Conservation (phyloP, 139 green algal genomes). For the Pedinophyceae sp. region DNA sequence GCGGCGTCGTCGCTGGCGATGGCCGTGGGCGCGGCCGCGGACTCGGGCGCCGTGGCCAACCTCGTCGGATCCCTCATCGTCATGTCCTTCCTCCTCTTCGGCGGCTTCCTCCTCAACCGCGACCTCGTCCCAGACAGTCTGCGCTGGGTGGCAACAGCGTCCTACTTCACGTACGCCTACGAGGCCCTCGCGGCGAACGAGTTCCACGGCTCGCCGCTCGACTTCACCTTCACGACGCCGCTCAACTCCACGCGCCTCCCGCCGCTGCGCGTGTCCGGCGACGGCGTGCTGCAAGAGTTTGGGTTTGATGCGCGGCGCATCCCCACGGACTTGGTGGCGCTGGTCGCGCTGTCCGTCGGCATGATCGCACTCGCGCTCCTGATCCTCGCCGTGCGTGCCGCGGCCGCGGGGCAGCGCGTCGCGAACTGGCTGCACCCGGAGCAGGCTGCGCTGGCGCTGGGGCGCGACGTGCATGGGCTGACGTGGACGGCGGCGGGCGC, state of each 20-base stretch:
- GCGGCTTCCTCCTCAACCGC: slow-evolving; percentile 62
- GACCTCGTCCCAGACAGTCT: slow-evolving; percentile 26
- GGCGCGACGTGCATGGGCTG: no score
- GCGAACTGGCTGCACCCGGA: no score
- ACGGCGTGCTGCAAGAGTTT: slow-evolving; percentile 50
- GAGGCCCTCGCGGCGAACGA: slow-evolving; percentile 52
- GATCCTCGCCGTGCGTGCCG: no score
- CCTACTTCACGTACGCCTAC: slow-evolving; percentile 52
- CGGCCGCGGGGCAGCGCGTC: no score
- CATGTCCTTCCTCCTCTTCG: slow-evolving; percentile 48
- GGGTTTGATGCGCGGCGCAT: slow-evolving; percentile 19
- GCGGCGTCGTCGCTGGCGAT: slow-evolving; percentile 31
- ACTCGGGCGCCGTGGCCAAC: slow-evolving; percentile 41
- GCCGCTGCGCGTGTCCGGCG: slow-evolving; percentile 35
- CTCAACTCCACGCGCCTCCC: slow-evolving; percentile 25
- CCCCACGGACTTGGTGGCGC: background rate
- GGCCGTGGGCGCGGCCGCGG: slow-evolving; percentile 36
- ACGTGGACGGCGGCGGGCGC: no score
- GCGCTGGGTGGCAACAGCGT: slow-evolving; percentile 20
- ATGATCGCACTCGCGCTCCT: slow-evolving; percentile 1
- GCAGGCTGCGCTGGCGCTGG: no score
- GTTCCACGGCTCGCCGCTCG: slow-evolving; percentile 37
- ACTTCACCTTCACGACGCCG: slow-evolving; percentile 41
- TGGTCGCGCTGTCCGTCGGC: background rate
- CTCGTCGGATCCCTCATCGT: slow-evolving; percentile 34